Base-by-base conservation (phyloP, 2,329 filamentous ascomycete species). In the Monosporascus sp. region DNA sequence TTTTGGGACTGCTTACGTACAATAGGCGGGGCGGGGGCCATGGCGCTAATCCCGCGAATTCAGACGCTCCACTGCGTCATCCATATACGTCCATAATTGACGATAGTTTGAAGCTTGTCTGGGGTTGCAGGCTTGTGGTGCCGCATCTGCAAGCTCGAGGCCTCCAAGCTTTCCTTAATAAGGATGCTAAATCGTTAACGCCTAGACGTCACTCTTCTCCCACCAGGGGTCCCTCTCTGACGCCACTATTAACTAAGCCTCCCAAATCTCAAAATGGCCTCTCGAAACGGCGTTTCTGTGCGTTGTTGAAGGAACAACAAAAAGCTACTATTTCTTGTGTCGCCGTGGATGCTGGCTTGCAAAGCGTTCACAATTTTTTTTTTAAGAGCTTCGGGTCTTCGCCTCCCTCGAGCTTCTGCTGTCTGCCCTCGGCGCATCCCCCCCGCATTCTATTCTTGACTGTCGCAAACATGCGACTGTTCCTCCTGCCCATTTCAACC, bases 401-500 rank as follows among this genome's bases (percentile, higher is more conserved):
- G 31, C 9, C 9, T 14, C 11, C 31, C 31, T 35, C 31, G 31
- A 35, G 31, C 11, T 14, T 46, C 22, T 18, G 3, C 14, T 17
- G 6, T 24, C 20, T 7, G 20, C 43, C 43, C 18, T 28, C 5
- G 17, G 11, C 22, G 24, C 43, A 28, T 24, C 43, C 11, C 18
- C n/a, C 3, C 3, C 43, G 15, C 22, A n/a, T 8, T 2, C 24
- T 8, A 6, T 14, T 31, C 43, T 48, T n/a, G 31, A 46, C 49
- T 7, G 46, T 54, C 53, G 52, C 57, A 55, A 63, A 44, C 40
- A 97, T 99, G 94, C 89, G 91, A 70, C 81, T 99, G 72, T 96
- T 91, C 74, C 85, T 99, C 59, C 82, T 99, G 53, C 94, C 94
- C 58, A 87, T 99, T 64, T 96, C 93, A 55, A 96, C 91, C 60